Conservation (phyloP, 257 asterid genomes). For the Ocimum tenuiflorum region DNA sequence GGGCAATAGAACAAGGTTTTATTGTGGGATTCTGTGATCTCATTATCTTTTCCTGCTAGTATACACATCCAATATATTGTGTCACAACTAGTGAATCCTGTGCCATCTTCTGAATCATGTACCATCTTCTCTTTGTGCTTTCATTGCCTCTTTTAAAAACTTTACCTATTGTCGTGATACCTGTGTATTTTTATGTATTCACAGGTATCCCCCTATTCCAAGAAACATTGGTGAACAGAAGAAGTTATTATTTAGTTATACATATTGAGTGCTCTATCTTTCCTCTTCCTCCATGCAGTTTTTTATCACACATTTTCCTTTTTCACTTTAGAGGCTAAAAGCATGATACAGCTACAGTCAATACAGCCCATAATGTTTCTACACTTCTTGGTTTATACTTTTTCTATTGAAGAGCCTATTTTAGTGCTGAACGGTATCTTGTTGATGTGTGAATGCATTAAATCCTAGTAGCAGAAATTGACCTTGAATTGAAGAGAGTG, state of each 20-base stretch:
- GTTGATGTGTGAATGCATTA: conserved; percentile 6
- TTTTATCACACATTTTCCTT: background rate
- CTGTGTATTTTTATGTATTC: background rate
- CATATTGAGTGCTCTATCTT: background rate
- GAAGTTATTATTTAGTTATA: background rate
- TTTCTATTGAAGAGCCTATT: background rate
- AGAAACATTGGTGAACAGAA: background rate
- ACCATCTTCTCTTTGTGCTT: background rate
- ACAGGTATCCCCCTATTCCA: background rate
- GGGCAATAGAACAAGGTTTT: background rate
- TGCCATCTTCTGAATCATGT: too few relatives aligned
- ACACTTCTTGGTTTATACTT: conserved; percentile 2
- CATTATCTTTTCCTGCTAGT: conserved; percentile 6
- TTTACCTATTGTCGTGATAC: background rate
- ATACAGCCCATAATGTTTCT: conserved; percentile 4
- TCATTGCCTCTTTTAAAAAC: background rate
- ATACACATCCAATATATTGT: background rate
- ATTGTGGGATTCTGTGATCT: background rate
- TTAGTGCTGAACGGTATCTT: conserved; percentile 11
- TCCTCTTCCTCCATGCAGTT: background rate
- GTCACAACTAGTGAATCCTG: background rate
- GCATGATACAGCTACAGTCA: background rate
- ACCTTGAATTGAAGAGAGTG: conserved; percentile 2
- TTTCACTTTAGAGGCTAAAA: background rate
- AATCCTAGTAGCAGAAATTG: conserved; percentile 1